A percentile compares a stretch with the other conserved stretches of the same genome.
phyloP scores from a whole-genome alignment of 1,284 basidiomycete genomes.

The Ceratobasidium theobromae region DNA sequence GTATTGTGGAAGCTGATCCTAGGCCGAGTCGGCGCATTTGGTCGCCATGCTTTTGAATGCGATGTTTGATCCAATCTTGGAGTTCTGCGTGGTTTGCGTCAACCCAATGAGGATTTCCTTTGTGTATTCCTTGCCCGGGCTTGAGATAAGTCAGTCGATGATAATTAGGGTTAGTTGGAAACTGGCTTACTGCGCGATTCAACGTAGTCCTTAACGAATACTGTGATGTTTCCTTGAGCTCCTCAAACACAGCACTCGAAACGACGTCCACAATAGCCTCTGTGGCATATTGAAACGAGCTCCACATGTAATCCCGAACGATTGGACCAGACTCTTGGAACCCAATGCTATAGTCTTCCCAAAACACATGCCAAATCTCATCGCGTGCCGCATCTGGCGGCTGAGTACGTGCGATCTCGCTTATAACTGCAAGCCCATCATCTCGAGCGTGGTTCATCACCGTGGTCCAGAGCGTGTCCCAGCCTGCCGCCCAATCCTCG shows the following conservation, averaged over 20 bases:
- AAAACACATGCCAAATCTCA: constrained; percentile 23
- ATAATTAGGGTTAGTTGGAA: not conserved
- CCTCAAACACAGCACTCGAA: constrained; percentile 18
- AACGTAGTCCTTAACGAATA: constrained; percentile 8
- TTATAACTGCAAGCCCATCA: constrained; percentile 20
- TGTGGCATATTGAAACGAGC: constrained; percentile 19
- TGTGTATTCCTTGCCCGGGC: too few species aligned
- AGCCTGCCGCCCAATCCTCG: constrained; percentile 27
- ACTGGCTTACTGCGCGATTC: constrained; percentile 15
- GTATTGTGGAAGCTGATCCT: constrained; percentile 3
- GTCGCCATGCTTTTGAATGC: constrained; percentile 27
- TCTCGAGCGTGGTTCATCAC: constrained; percentile 20
- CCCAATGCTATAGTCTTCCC: constrained; percentile 19
- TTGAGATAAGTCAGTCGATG: not conserved
- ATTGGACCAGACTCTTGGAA: constrained; percentile 22
- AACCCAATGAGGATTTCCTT: constrained; percentile 9
- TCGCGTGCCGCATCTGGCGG: constrained; percentile 21
- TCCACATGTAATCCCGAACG: constrained; percentile 28
- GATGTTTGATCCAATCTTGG: constrained; percentile 21
- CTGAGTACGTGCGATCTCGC: constrained; percentile 11
- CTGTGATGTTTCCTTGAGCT: constrained; percentile 11
- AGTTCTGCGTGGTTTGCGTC: constrained; percentile 22
- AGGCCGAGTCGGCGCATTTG: constrained; percentile 20
- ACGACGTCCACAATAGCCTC: constrained; percentile 22
- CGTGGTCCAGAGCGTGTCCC: constrained; percentile 26